Conservation (phyloP, 495 filamentous ascomycete genomes). For the Annulohypoxylon maeteangense region DNA sequence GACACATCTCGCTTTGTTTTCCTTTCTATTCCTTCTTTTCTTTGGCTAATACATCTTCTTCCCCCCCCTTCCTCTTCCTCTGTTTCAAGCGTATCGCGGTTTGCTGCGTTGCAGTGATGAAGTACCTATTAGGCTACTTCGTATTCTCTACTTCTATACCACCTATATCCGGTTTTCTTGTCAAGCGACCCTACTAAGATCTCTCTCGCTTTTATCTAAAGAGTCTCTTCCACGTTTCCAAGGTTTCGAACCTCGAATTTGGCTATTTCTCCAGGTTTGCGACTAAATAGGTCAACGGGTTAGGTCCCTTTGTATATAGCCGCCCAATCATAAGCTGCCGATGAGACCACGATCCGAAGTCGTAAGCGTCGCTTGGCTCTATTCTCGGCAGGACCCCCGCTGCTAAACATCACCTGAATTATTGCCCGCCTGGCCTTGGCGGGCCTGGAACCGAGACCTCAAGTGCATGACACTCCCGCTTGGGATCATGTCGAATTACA, state of each 20-base stretch:
- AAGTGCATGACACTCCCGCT: conserved; percentile 28
- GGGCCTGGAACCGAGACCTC: conserved; percentile 18
- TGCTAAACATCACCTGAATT: conserved; percentile 36
- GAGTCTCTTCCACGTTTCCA: neutral
- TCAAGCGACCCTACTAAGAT: conserved; percentile 11
- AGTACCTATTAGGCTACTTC: conserved; percentile 21
- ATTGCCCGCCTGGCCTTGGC: conserved; percentile 28
- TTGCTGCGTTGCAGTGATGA: conserved; percentile 28
- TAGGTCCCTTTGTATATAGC: conserved; percentile 32
- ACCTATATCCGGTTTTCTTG: conserved; percentile 3
- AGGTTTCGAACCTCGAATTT: conserved; percentile 24
- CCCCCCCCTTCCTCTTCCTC: neutral
- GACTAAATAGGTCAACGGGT: conserved; percentile 16
- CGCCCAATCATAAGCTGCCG: conserved; percentile 36
- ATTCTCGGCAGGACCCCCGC: conserved; percentile 25
- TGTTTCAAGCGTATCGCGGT: conserved; percentile 6
- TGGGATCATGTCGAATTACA: conserved; percentile 33
- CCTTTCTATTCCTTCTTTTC: conserved; percentile 4
- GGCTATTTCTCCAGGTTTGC: conserved; percentile 34
- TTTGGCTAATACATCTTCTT: conserved; percentile 2
- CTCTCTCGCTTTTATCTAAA: conserved; percentile 14
- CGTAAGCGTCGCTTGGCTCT: conserved; percentile 33
- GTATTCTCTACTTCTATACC: conserved; percentile 23
- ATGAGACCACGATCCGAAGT: conserved; percentile 34
- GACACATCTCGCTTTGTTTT: conserved; percentile 33